These are phyloP conservation scores for Microbotryum intermedium DNA, from an alignment of 1,284 basidiomycete genomes.

Conservation along the genomic window DNA sequence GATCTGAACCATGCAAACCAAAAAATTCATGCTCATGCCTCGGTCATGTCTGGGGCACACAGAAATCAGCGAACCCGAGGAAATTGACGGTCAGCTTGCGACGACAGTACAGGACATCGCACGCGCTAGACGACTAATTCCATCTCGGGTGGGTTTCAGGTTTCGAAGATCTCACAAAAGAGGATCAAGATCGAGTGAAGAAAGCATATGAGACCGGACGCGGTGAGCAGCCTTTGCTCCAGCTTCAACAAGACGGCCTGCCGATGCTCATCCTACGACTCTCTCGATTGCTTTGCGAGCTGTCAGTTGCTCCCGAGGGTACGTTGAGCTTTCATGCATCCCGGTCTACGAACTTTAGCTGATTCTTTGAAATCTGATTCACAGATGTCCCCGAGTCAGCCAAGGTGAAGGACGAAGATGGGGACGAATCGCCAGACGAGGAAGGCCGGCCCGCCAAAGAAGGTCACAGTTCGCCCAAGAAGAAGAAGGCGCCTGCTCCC, in stretches of 20 bases:
- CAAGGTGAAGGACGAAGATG: slow-evolving; percentile 16
- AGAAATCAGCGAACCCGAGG: slow-evolving; percentile 15
- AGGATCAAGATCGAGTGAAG: slow-evolving; percentile 29
- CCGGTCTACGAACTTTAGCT: too few species aligned
- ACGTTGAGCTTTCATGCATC: not conserved
- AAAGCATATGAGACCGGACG: slow-evolving; percentile 22
- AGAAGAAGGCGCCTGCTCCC: slow-evolving; percentile 1
- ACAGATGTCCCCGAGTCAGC: slow-evolving; percentile 32
- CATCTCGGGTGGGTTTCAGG: not conserved
- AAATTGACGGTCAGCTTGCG: slow-evolving; percentile 15
- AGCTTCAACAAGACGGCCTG: not conserved
- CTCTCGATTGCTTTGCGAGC: not conserved
- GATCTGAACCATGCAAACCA: not conserved
- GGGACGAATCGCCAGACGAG: slow-evolving; percentile 2
- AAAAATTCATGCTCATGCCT: not conserved
- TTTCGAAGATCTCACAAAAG: slow-evolving; percentile 27
- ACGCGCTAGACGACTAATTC: not conserved
- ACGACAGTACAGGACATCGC: not conserved
- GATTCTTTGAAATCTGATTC: too few species aligned
- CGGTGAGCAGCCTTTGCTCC: slow-evolving; percentile 3
- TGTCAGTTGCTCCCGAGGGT: not conserved
- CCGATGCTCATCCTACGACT: not conserved
- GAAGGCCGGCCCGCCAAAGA: slow-evolving; percentile 7
- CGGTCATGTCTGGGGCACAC: not conserved
- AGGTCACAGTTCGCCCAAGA: slow-evolving; percentile 2